Percentiles rank a stretch among this genome's conserved stretches.
These are phyloP conservation scores for Coprinopsis strossmayeri DNA, from an alignment of 768 basidiomycete genomes.

Conservation along the genomic window DNA sequence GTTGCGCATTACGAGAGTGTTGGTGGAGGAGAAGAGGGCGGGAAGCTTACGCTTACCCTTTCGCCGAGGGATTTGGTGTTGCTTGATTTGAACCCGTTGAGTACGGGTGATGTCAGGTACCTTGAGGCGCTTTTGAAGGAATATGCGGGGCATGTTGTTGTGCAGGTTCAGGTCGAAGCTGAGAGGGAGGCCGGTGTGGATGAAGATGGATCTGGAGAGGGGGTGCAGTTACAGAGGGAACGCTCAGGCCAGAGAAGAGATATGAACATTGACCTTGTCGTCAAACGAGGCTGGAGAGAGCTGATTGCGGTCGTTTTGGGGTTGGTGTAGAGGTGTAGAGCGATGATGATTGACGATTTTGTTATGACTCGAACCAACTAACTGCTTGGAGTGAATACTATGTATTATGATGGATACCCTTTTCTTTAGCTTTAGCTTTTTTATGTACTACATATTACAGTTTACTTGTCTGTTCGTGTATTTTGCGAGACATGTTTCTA, in stretches of 20 bases:
- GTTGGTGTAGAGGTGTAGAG: no score
- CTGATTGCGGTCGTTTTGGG: constrained; percentile 40
- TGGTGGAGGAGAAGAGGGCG: constrained; percentile 20
- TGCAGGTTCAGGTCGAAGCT: constrained; percentile 25
- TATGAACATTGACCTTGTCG: constrained; percentile 27
- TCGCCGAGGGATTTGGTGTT: constrained; percentile 57
- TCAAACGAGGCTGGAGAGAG: constrained; percentile 48
- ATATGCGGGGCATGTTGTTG: constrained; percentile 40
- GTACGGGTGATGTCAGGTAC: constrained; percentile 63
- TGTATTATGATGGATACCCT: no score
- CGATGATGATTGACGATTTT: no score
- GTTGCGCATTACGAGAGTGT: no score
- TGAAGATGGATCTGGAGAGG: neutral
- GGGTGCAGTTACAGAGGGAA: neutral
- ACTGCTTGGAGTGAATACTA: no score
- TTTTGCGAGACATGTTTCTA: no score
- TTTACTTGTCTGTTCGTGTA: no score
- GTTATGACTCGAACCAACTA: no score
- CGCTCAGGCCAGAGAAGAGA: constrained; percentile 46
- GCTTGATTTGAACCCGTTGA: constrained; percentile 72
- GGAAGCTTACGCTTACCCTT: constrained; percentile 26
- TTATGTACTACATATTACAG: no score
- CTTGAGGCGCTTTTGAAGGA: constrained; percentile 72
- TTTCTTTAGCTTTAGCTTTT: no score
- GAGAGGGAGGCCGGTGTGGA: neutral